These are phyloP conservation scores for Xylogone sp. DNA, from an alignment of 2,329 filamentous ascomycete species.

Conservation along the genomic window DNA sequence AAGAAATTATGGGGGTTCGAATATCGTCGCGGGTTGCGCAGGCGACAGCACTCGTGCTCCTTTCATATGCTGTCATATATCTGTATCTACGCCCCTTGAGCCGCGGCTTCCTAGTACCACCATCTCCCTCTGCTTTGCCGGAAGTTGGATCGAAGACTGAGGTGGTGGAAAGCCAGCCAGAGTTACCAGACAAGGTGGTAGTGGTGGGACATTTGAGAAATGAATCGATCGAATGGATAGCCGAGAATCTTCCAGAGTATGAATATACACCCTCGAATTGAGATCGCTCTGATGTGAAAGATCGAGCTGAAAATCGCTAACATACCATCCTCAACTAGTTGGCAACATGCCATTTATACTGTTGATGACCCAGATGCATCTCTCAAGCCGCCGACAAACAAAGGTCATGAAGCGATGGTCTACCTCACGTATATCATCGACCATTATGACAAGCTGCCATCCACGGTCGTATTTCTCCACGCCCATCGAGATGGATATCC, in stretches of 20 bases:
- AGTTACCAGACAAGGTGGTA: not conserved
- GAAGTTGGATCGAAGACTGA: too few species aligned
- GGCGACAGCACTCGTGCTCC: too few species aligned
- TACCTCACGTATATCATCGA: constrained; percentile 56
- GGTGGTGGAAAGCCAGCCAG: too few species aligned
- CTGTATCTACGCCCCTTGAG: too few species aligned
- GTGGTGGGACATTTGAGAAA: not conserved
- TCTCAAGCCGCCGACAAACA: constrained; percentile 49
- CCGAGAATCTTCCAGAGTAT: constrained; percentile 5
- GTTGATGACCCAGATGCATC: constrained; percentile 25
- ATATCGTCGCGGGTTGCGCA: too few species aligned
- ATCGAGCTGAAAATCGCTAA: too few species aligned
- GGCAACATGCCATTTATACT: constrained; percentile 12
- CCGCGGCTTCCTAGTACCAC: too few species aligned
- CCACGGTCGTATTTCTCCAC: constrained; percentile 27
- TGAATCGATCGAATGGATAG: not conserved
- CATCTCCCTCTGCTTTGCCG: too few species aligned
- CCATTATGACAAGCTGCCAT: constrained; percentile 49
- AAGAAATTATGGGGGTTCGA: too few species aligned
- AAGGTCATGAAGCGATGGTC: constrained; percentile 20
- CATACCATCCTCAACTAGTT: not conserved
- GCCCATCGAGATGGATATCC: constrained; percentile 41
- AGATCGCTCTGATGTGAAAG: too few species aligned
- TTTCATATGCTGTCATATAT: too few species aligned
- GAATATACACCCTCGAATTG: too few species aligned